Evolutionary conservation across 768 basidiomycete species (phyloP), one percentile per base, ranked within the genome.

Genomic region (Phaeotremella skinneri): DNA sequence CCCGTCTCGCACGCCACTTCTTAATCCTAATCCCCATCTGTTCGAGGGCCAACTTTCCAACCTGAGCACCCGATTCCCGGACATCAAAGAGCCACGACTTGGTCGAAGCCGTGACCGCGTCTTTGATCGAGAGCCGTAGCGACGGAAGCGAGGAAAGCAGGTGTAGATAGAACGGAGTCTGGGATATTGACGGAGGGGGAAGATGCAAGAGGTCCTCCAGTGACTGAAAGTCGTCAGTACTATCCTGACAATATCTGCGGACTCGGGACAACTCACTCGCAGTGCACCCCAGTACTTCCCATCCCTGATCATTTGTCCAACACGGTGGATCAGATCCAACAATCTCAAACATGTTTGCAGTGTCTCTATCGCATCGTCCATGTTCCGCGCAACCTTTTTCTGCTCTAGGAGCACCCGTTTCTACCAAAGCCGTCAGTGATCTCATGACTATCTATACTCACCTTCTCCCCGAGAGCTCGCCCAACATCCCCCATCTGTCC

Each of bases 31-130:
- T 73, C 51, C 91, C 89, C 91, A 98, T 97, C 14, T 85, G 85
- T 65, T 97, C 91, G 43, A 92, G 83, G 2, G 93, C 93, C 2
- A 90, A 82, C 63, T 82, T 83, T 3, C 96, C 96, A 5, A 99
- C 89, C 52, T 87, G 83, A 1, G 86, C 85, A 52, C 89, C 90
- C 58, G 88, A 82, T 67, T 96, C 91, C 57, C 96, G 81, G 52
- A 97, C 91, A 69, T 98, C 93, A 49, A 96, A 83, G 26, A 99
- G 79, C 96, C 96, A 99, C 63, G 94, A 88, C 71, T 97, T 98
- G 81, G 90, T 87, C 3, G 91, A 90, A 0, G 91, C 90, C 2
- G 90, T 93, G 3, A 97, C 94, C 0, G 90, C 88, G 69, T 89
- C 89, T 76, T 91, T 90, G 72, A 99, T 90, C 69, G 92, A 90